A percentile compares a stretch with the other conserved stretches of the same genome.
Evolutionary conservation across 768 basidiomycete genomes (phyloP).

Genomic region (Tulasnella sp.): DNA sequence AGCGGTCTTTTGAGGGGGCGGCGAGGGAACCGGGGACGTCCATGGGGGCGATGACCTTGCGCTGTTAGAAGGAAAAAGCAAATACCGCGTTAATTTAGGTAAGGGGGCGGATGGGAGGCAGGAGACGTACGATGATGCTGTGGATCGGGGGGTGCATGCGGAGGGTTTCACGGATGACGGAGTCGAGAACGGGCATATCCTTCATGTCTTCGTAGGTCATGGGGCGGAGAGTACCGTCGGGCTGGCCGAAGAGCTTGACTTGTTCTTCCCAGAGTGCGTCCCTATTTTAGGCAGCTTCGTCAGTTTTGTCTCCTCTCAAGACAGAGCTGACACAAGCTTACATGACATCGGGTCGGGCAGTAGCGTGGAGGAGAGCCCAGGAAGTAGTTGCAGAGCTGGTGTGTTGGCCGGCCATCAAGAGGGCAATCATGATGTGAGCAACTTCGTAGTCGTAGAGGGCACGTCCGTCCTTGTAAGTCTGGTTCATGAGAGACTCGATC

Average conservation of each 20-base stretch:
- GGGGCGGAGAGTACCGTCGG: slow-evolving; percentile 64
- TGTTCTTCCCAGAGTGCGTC: slow-evolving; percentile 88
- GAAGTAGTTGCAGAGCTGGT: slow-evolving; percentile 90
- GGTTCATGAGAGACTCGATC: slow-evolving; percentile 80
- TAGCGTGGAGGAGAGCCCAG: slow-evolving; percentile 87
- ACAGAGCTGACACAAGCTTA: slow-evolving; percentile 42
- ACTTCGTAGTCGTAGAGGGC: slow-evolving; percentile 82
- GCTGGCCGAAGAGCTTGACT: slow-evolving; percentile 68
- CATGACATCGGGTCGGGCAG: slow-evolving; percentile 68
- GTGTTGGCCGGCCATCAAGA: slow-evolving; percentile 99
- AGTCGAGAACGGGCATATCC: slow-evolving; percentile 75
- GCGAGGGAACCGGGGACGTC: slow-evolving; percentile 75
- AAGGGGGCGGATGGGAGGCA: background rate
- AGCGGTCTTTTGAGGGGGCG: slow-evolving; percentile 59
- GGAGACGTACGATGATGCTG: slow-evolving; percentile 57
- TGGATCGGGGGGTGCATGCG: slow-evolving; percentile 94
- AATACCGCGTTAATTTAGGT: background rate
- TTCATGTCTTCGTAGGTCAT: slow-evolving; percentile 86
- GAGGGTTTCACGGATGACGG: slow-evolving; percentile 89
- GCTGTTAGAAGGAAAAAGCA: slow-evolving; percentile 42
- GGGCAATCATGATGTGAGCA: slow-evolving; percentile 96
- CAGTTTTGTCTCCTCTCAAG: background rate
- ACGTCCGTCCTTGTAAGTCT: slow-evolving; percentile 78
- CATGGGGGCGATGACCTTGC: slow-evolving; percentile 82
- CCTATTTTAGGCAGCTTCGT: slow-evolving; percentile 39